Percentiles rank a stretch among this genome's conserved stretches.
These are phyloP conservation scores for Royoungia palumana DNA, from an alignment of 768 basidiomycete genomes.

Conservation along the genomic window DNA sequence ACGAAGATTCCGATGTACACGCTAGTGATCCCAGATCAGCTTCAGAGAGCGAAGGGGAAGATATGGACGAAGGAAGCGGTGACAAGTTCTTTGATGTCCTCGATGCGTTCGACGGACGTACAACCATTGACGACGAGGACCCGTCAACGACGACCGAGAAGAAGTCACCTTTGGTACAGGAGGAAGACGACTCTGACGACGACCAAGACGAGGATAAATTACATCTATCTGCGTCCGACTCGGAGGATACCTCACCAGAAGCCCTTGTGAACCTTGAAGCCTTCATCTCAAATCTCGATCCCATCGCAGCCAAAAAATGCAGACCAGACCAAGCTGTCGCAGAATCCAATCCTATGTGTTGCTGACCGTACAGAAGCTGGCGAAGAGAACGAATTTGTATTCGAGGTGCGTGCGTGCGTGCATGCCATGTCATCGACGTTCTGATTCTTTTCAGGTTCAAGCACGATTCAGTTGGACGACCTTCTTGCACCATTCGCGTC, in stretches of 20 bases:
- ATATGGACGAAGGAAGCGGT: constrained; percentile 46
- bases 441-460: constrained; percentile 20
- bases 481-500: constrained; percentile 70
- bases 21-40: constrained; percentile 17
- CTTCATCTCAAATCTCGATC: constrained; percentile 68
- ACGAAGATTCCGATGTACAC: constrained; percentile 49
- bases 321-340: constrained; percentile 19
- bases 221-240: constrained; percentile 44
- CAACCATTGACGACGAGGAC: constrained; percentile 30
- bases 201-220: constrained; percentile 41
- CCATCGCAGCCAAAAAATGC: constrained; percentile 58
- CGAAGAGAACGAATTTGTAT: constrained; percentile 76
- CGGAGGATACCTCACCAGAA: constrained; percentile 48
- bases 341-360: constrained; percentile 39
- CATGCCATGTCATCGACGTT: background rate
- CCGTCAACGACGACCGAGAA: constrained; percentile 9
- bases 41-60: constrained; percentile 33
- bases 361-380: constrained; percentile 76
- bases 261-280: constrained; percentile 67
- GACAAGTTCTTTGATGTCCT: constrained; percentile 62
- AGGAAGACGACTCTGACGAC: constrained; percentile 24
- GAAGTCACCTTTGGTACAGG: constrained; percentile 15
- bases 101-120: constrained; percentile 65
- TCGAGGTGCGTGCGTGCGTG: constrained; percentile 36
- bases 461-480: constrained; percentile 66